phyloP scores from a whole-genome alignment of 2,329 filamentous ascomycete genomes.

The Paracoccidioides brasiliensis region DNA sequence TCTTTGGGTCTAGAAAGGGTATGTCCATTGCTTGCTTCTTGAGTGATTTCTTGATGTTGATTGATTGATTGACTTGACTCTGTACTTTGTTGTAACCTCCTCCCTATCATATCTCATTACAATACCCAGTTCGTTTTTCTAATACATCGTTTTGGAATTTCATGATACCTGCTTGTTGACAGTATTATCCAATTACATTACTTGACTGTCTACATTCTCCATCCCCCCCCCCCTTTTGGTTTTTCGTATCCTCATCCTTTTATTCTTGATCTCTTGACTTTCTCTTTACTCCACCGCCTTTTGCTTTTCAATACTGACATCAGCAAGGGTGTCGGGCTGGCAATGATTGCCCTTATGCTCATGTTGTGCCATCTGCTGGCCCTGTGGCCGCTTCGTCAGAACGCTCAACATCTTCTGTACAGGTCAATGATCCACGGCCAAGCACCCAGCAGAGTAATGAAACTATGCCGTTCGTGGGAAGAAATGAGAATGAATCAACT shows the following conservation, averaged over 20 bases:
- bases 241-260: background rate
- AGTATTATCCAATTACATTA: background rate
- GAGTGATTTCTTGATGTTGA: background rate
- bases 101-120: conserved; percentile 4
- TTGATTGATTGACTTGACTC: conserved; percentile 1
- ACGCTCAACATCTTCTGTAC: conserved; percentile 8
- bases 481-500: background rate
- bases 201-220: background rate
- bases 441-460: conserved; percentile 11
- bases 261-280: background rate
- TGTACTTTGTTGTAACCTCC: conserved; percentile 8
- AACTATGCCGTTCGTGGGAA: conserved; percentile 12
- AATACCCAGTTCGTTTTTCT: conserved; percentile 5
- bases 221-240: background rate
- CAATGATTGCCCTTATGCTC: conserved; percentile 38
- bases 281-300: background rate
- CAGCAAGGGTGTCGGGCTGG: conserved; percentile 40
- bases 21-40: conserved; percentile 15
- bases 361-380: conserved; percentile 24
- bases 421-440: conserved; percentile 5
- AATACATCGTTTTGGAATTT: conserved; percentile 6
- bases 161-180: background rate
- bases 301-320: conserved; percentile 13
- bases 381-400: conserved; percentile 7
- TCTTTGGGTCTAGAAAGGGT: conserved; percentile 29